Percentiles rank a stretch among this genome's conserved stretches.
Conservation (phyloP, 176 grass and related monocot genomes). For the Rhynchospora tenuis region DNA sequence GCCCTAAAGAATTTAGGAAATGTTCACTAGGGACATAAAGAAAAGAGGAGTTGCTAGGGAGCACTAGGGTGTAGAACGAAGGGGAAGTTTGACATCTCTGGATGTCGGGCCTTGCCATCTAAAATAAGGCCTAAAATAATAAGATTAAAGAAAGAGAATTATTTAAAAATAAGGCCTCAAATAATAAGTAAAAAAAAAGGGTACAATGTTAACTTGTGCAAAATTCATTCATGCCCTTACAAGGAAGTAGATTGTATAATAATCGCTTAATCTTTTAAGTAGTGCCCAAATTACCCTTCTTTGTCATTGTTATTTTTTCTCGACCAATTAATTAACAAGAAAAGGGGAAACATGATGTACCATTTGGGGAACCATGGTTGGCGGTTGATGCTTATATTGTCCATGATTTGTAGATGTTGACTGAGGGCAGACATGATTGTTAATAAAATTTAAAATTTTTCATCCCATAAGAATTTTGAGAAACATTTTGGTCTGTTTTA, state of each 20-base stretch:
- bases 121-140: too few relatives aligned
- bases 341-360: neutral
- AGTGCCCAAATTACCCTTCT: neutral
- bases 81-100: too few relatives aligned
- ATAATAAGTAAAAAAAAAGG: neutral
- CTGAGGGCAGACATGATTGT: neutral
- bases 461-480: neutral
- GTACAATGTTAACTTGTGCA: neutral
- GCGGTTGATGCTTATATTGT: neutral
- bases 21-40: too few relatives aligned
- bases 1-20: too few relatives aligned
- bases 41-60: too few relatives aligned
- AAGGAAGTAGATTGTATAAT: neutral
- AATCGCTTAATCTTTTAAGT: neutral
- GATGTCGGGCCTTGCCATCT: too few relatives aligned
- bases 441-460: neutral
- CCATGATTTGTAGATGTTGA: neutral
- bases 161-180: neutral
- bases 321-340: neutral
- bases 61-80: too few relatives aligned
- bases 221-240: neutral
- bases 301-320: neutral
- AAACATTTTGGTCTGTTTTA: neutral
- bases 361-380: neutral
- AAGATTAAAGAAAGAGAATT: too few relatives aligned